phyloP scores from a whole-genome alignment of 2,329 filamentous ascomycete genomes.

The Penicillium sp. region DNA sequence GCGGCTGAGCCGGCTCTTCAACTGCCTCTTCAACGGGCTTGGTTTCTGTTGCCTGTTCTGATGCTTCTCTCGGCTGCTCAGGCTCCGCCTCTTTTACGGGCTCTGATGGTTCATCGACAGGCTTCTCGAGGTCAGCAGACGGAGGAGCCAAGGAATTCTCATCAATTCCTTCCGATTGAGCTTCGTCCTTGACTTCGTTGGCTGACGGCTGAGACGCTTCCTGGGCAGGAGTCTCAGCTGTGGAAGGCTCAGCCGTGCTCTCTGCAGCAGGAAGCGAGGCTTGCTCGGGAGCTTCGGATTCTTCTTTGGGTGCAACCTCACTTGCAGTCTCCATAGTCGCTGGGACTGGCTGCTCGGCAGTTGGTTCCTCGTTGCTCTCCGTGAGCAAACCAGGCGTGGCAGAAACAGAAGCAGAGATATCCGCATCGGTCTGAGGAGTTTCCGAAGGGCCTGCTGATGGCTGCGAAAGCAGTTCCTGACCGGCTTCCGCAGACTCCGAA shows the following conservation, averaged over 20 bases:
- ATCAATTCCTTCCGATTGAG: not conserved
- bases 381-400: not conserved
- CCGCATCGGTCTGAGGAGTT: not conserved
- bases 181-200: constrained; percentile 3
- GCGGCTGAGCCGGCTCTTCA: not conserved
- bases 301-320: constrained; percentile 3
- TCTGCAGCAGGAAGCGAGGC: not conserved
- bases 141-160: not conserved
- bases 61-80: not conserved
- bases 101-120: constrained; percentile 1
- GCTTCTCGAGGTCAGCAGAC: not conserved
- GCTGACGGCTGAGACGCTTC: not conserved
- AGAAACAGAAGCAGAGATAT: constrained; percentile 8
- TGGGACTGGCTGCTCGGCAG: constrained; percentile 1
- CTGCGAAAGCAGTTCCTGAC: constrained; percentile 1
- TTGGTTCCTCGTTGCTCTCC: constrained; percentile 1
- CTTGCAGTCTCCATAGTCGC: not conserved
- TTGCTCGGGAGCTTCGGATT: constrained; percentile 5
- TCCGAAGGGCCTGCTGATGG: not conserved
- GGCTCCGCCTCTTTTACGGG: not conserved
- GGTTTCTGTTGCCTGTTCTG: not conserved
- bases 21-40: not conserved
- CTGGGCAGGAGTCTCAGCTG: not conserved
- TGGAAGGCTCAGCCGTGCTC: not conserved
- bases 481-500: constrained; percentile 3